These are phyloP conservation scores for Aristolochia contorta DNA, from an alignment of 164 flowering plant species.

Conservation along the genomic window DNA sequence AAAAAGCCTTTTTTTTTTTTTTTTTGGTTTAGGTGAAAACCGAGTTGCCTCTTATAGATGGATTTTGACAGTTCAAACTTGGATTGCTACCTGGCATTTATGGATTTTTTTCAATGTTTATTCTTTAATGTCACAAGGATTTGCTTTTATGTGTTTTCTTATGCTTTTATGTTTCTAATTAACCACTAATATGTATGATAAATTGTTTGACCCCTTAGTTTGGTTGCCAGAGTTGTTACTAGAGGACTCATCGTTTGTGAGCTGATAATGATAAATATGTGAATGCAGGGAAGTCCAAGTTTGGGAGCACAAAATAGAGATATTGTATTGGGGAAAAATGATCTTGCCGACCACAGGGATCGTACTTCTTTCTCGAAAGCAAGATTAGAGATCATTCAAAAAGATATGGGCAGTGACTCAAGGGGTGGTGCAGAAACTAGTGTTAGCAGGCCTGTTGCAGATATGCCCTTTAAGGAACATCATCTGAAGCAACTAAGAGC, in stretches of 20 bases:
- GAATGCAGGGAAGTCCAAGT: conserved; percentile 30
- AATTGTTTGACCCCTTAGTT: background rate
- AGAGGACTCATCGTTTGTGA: background rate
- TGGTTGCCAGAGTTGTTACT: background rate
- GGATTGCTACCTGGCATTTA: no score
- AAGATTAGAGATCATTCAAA: conserved; percentile 3
- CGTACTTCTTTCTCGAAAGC: conserved; percentile 3
- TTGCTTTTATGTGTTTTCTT: background rate
- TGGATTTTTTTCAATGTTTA: no score
- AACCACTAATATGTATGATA: no score
- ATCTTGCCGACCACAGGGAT: conserved; percentile 2
- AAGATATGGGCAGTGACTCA: conserved; percentile 14
- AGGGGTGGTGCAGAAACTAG: conserved; percentile 27
- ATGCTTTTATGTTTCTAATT: no score
- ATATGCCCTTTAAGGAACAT: conserved; percentile 79
- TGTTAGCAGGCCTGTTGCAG: conserved; percentile 27
- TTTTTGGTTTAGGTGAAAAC: no score
- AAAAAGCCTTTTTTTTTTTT: no score
- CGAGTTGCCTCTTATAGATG: no score
- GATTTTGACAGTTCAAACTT: no score
- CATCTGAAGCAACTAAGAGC: conserved; percentile 96
- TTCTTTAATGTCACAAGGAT: background rate
- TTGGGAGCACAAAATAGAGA: conserved; percentile 15
- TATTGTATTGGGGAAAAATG: conserved; percentile 5
- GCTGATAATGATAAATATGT: conserved; percentile 3